Conservation (phyloP, 108 stramenopile genomes). For the Bacterosira constricta region DNA sequence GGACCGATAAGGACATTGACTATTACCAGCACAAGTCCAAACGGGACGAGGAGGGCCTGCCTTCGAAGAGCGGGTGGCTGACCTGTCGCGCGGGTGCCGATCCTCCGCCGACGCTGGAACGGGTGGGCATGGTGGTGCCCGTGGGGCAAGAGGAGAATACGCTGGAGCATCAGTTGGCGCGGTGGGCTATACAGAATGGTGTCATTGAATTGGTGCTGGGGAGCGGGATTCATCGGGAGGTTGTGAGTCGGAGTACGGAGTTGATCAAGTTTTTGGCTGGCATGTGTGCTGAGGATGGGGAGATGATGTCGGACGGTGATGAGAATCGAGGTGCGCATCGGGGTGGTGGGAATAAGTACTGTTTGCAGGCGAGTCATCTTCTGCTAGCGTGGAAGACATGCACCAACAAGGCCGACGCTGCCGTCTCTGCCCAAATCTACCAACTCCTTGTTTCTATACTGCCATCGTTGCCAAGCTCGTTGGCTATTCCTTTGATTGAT, state of each 20-base stretch:
- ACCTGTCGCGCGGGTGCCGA: constrained; percentile 79
- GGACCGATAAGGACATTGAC: constrained; percentile 97
- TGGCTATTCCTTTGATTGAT: constrained; percentile 81
- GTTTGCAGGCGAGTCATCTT: constrained; percentile 76
- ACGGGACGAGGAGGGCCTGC: constrained; percentile 76
- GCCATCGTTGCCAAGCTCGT: constrained; percentile 63
- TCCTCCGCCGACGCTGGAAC: constrained; percentile 74
- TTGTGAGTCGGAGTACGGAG: constrained; percentile 71
- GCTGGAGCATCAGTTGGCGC: constrained; percentile 74
- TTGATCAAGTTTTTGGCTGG: constrained; percentile 85
- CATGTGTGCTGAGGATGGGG: constrained; percentile 69
- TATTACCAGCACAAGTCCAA: constrained; percentile 97
- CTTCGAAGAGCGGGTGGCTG: constrained; percentile 77
- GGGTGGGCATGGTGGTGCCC: constrained; percentile 76
- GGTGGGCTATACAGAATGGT: constrained; percentile 86
- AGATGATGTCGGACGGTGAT: constrained; percentile 6
- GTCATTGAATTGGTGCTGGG: constrained; percentile 86
- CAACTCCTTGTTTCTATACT: constrained; percentile 83
- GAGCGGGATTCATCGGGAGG: constrained; percentile 78
- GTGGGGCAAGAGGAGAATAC: constrained; percentile 76
- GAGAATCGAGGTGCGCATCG: neutral
- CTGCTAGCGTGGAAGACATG: constrained; percentile 88
- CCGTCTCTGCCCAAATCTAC: constrained; percentile 82
- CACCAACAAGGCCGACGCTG: constrained; percentile 73
- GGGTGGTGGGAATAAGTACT: constrained; percentile 50